These are phyloP conservation scores for Picea sitchensis DNA, from an alignment of 75 land plant species.

Conservation along the genomic window DNA sequence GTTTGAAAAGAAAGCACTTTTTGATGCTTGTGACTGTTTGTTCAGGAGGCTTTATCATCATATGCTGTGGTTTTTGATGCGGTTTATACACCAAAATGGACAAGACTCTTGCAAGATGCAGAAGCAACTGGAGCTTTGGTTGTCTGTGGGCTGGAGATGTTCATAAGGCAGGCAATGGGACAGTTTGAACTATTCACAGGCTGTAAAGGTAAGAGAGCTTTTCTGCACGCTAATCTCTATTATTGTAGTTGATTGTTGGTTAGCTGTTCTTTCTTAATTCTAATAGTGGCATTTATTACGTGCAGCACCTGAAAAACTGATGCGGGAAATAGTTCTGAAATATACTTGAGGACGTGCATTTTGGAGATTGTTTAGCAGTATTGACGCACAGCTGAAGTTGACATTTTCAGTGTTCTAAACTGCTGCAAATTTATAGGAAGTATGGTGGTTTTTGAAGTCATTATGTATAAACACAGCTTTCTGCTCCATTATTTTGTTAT, in stretches of 20 bases:
- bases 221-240: not conserved
- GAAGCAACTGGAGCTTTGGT: conserved; percentile 60
- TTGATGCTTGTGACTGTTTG: conserved; percentile 5
- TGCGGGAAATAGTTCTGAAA: conserved; percentile 29
- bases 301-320: conserved; percentile 40
- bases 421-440: not conserved
- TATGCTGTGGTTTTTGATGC: conserved; percentile 92
- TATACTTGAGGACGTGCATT: not conserved
- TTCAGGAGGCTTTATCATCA: conserved; percentile 60
- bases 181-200: conserved; percentile 88
- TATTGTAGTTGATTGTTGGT: not conserved
- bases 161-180: conserved; percentile 82
- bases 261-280: not conserved
- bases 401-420: not conserved
- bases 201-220: conserved; percentile 54
- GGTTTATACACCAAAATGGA: conserved; percentile 82
- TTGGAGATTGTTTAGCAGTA: not conserved
- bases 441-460: not conserved
- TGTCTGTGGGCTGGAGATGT: conserved; percentile 93
- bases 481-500: not conserved
- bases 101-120: conserved; percentile 76
- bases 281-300: not conserved
- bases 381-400: not conserved
- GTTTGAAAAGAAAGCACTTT: not conserved
- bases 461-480: not conserved